Evolutionary conservation across 176 grass and related monocot species (phyloP), one percentile per base, ranked within the genome.

Genomic region (Tillandsia fasciculata): DNA sequence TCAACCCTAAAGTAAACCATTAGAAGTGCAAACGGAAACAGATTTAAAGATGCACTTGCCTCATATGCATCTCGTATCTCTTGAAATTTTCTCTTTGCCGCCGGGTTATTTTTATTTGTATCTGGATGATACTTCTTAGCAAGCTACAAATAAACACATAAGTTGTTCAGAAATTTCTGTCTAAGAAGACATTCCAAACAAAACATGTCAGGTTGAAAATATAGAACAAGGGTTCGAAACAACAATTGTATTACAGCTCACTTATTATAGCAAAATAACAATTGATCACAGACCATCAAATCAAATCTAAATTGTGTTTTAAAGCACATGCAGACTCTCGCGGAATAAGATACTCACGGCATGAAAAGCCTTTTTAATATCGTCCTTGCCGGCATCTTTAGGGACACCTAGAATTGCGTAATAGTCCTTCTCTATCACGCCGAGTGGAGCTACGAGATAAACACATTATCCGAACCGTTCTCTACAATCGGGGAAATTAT

Each of bases 51-150:
- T 82, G 74, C 71, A 79, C 83, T 87, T 61, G 84, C 93, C 88
- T 96, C 93, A 8, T 96, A 92, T 80, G 93, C 88, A 52, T 92
- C 86, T 85, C 93, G 87, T 78, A 96, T 87, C 78, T 96, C 89
- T 77, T 92, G 89, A 78, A 96, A 96, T 69, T 64, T 92, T 66
- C 83, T 90, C 78, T 92, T 96, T 63, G 89, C 81, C 67, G 74
- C 72, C 76, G 82, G 64, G 67, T 88, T 92, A 8, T 81, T 84
- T 69, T 82, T 92, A 71, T 87, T 96, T 72, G 86, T 80, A 71
- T 96, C 93, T 11, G 88, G 93, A 85, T 96, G 93, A 65, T 90
- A 92, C 77, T 90, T 96, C 82, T 96, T 96, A 33, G 93, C 93
- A 78, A 96, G 86, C 93, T 96, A 80, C 54, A 75, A 2, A 26